A percentile compares a stretch with the other conserved stretches of the same genome.
Evolutionary conservation across 495 filamentous ascomycete genomes (phyloP).

Genomic region (Aspergillus cristatus): DNA sequence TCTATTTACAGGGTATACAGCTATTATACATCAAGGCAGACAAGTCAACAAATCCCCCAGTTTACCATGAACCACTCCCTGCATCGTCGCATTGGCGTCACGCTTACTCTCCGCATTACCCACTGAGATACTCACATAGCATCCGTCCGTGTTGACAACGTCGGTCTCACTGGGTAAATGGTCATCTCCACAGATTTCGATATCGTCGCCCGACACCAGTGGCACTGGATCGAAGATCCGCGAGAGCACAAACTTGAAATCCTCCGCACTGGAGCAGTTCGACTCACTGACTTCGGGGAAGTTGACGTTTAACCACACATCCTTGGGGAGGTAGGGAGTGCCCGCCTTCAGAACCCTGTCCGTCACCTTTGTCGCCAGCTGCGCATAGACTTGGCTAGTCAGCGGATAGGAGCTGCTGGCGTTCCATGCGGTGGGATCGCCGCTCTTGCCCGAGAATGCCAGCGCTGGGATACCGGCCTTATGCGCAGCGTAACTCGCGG

Average conservation of each 20-base stretch:
- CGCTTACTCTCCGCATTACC: slow-evolving; percentile 48
- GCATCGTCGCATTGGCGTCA: slow-evolving; percentile 44
- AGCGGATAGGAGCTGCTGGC: slow-evolving; percentile 24
- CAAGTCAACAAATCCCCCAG: slow-evolving; percentile 42
- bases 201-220: slow-evolving; percentile 43
- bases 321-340: slow-evolving; percentile 49
- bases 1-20: no score
- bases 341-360: slow-evolving; percentile 42
- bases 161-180: slow-evolving; percentile 49
- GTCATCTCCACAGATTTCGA: slow-evolving; percentile 43
- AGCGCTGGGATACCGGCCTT: slow-evolving; percentile 49
- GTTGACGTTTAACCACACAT: slow-evolving; percentile 60
- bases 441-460: slow-evolving; percentile 50
- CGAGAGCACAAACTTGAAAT: slow-evolving; percentile 53
- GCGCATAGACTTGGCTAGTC: slow-evolving; percentile 50
- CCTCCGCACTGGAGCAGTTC: slow-evolving; percentile 32
- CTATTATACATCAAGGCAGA: slow-evolving; percentile 6
- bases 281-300: slow-evolving; percentile 41
- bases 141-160: slow-evolving; percentile 40
- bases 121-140: slow-evolving; percentile 55
- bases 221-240: slow-evolving; percentile 44
- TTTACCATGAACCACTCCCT: slow-evolving; percentile 47
- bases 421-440: slow-evolving; percentile 44
- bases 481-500: slow-evolving; percentile 47
- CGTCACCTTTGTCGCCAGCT: slow-evolving; percentile 49